Evolutionary conservation across 2,329 filamentous ascomycete species (phyloP), one percentile per base, ranked within the genome.

Genomic region (Colletotrichum tabaci): DNA sequence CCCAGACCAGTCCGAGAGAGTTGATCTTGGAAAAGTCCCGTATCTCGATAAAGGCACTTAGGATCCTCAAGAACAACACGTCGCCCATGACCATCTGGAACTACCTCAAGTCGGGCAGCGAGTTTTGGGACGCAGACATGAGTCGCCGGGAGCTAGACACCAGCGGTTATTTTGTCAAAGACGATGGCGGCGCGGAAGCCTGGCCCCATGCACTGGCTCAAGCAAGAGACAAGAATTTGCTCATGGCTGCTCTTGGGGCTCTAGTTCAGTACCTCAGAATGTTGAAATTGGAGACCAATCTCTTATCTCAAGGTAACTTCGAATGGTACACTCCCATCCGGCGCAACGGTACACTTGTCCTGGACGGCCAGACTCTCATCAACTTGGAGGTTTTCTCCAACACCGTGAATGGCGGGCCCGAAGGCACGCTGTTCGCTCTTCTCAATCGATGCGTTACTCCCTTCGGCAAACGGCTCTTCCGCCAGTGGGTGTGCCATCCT

Each of bases 321-420:
- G 89, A 91, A 63, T 92, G 91, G 87, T 99, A 99, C 80, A 95
- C 93, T 79, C 96, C 96, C 0, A 98, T 99, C 62, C 89, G 90
- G 67, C 93, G 93, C 77, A 97, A 98, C 79, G 94, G 95, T 15
- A 98, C 94, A 40, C 85, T 99, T 55, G 93, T 99, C 12, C 88
- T 99, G 1, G 96, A 99, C 77, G 96, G 96, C 0, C 96, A 99
- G 80, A 98, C 95, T 26, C 87, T 99, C 76, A 97, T 97, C 85
- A 99, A 99, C 78, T 90, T 99, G n/a, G 96, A 99, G 80, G 90
- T 99, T 6, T 99, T 99, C 76, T 89, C 94, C 76, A 99, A 99
- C 81, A 95, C 92, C 0, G 94, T 93, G 75, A 96, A 98, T 78
- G 96, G 95, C 9, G 91, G 94, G 16, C 80, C 87, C 0, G 93